phyloP scores from a whole-genome alignment of 352 stramenopile species.

The Globisporangium mamillatum region DNA sequence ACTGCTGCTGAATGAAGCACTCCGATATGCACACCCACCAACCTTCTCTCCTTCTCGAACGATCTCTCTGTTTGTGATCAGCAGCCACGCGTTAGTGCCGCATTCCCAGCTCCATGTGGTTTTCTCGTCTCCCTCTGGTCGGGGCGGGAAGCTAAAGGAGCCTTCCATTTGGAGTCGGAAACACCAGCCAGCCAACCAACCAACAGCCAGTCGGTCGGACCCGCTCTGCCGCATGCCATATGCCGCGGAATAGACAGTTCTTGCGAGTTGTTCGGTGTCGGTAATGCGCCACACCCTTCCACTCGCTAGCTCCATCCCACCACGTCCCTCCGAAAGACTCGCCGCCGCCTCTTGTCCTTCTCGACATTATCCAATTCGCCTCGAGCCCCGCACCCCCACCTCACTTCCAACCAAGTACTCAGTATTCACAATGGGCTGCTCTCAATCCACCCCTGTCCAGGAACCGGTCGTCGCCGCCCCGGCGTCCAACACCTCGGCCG shows the following conservation, averaged over 20 bases:
- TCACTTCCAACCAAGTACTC: conserved; percentile 18
- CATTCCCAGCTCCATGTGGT: conserved; percentile 3
- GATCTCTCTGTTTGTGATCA: neutral
- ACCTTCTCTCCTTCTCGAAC: neutral
- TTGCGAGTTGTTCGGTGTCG: neutral
- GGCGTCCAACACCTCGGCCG: conserved; percentile 19
- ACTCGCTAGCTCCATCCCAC: neutral
- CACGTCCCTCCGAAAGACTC: neutral
- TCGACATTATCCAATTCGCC: conserved; percentile 11
- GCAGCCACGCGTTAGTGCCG: conserved; percentile 1
- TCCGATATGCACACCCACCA: neutral
- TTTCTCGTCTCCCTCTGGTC: conserved; percentile 2
- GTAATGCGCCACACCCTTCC: neutral
- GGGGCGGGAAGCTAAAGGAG: neutral
- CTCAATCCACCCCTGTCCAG: conserved; percentile 59
- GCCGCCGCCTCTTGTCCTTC: neutral
- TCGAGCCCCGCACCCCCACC: neutral
- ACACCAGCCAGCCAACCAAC: neutral
- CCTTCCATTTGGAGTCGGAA: neutral
- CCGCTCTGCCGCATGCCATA: neutral
- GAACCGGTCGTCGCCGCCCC: conserved; percentile 29
- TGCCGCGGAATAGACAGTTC: neutral
- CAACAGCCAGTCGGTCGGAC: neutral
- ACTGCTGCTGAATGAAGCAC: neutral
- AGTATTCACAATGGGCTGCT: conserved; percentile 59